Evolutionary conservation across 495 filamentous ascomycete genomes (phyloP), one percentile per base, ranked within the genome.

Genomic region (Sporormia fimetaria): DNA sequence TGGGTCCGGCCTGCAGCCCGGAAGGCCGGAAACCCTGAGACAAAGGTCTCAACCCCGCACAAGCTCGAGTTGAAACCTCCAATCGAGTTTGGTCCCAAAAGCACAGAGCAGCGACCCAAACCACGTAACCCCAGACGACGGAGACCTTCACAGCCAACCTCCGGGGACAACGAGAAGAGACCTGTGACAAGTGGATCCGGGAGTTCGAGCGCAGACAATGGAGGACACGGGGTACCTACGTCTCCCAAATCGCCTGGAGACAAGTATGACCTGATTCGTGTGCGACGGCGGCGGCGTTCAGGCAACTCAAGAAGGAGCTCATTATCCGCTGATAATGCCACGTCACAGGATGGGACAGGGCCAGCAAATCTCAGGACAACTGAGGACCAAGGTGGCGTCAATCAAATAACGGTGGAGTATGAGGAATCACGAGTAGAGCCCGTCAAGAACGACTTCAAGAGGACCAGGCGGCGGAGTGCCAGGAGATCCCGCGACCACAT

Each of bases 1-100:
- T 55, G 52, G 52, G 52, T 55, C 21, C 33, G 52, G 2, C 52
- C 52, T 21, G 40, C 46, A 4, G 31, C 27, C 16, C 37, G 39
- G 26, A 18, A 37, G 34, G 21, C 16, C 22, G 48, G 42, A 0
- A 12, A 10, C 6, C 16, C 37, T 11, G 40, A 45, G 27, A 3
- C 35, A 14, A 53, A 53, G 21, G 35, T 37, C 11, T 2, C 49
- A 14, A 37, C 40, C n/a, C 44, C 42, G 3, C 29, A 14, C 10
- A 26, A n/a, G 21, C 28, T 37, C 5, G 22, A 40, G 21, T 45
- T 41, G 20, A 49, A 44, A 22, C 24, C 35, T 9, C 22, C 26
- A 6, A 14, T 43, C 22, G 23, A 33, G 26, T 47, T 35, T 14
- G 31, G 23, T 5, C 25, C 49, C 3, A 47, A 37, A 21, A 35